A percentile compares a stretch with the other conserved stretches of the same genome.
These are phyloP conservation scores for Verticillium alfalfae DNA, from an alignment of 2,329 filamentous ascomycete species.

Conservation along the genomic window DNA sequence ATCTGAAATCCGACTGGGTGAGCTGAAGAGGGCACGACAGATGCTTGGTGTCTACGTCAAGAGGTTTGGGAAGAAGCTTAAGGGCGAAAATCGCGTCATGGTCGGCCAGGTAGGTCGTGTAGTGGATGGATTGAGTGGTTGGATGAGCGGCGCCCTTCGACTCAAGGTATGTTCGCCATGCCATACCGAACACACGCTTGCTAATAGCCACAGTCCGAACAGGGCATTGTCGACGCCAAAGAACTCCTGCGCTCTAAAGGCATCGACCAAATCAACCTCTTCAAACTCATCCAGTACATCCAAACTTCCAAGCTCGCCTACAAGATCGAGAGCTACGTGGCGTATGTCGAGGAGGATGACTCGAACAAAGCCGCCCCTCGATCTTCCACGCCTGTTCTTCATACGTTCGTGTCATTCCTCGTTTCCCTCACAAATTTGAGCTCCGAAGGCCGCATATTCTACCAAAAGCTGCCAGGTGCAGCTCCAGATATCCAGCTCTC, in stretches of 20 bases:
- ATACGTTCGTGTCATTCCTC: slow-evolving; percentile 59
- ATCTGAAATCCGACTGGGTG: slow-evolving; percentile 65
- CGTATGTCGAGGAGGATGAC: slow-evolving; percentile 50
- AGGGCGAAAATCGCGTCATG: slow-evolving; percentile 87
- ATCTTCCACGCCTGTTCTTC: slow-evolving; percentile 48
- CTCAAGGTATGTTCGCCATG: slow-evolving; percentile 33
- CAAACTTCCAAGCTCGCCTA: slow-evolving; percentile 88
- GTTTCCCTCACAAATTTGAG: slow-evolving; percentile 82
- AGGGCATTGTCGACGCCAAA: slow-evolving; percentile 66
- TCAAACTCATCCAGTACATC: slow-evolving; percentile 80
- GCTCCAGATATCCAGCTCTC: slow-evolving; percentile 56
- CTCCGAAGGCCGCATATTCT: slow-evolving; percentile 61
- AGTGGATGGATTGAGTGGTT: slow-evolving; percentile 69
- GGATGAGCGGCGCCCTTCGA: slow-evolving; percentile 52
- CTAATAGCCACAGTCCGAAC: slow-evolving; percentile 31
- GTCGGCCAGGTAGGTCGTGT: slow-evolving; percentile 82
- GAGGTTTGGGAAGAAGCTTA: slow-evolving; percentile 81
- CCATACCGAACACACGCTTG: not conserved
- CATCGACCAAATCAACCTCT: slow-evolving; percentile 91
- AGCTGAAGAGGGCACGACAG: slow-evolving; percentile 65
- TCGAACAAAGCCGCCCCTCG: slow-evolving; percentile 16
- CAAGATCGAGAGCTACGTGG: slow-evolving; percentile 87
- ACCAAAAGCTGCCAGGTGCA: slow-evolving; percentile 36
- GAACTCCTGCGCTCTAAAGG: slow-evolving; percentile 76
- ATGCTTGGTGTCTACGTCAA: slow-evolving; percentile 80